These are phyloP conservation scores for Cladosporium sphaerospermum DNA, from an alignment of 2,329 filamentous ascomycete species.

Conservation along the genomic window DNA sequence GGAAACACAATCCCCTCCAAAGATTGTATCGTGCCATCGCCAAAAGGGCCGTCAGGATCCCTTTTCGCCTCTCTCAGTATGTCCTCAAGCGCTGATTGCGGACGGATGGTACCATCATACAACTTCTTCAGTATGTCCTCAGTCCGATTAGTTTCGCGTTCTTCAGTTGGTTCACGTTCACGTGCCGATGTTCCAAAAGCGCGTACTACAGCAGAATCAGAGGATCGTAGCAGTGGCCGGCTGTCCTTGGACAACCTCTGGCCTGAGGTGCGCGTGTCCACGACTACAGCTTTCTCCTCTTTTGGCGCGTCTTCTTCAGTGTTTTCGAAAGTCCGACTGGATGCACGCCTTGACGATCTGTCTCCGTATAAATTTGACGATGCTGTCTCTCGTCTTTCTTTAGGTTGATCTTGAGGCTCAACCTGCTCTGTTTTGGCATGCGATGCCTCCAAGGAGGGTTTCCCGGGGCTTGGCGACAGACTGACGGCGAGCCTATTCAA, in stretches of 20 bases:
- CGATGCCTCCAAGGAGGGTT: constrained; percentile 10
- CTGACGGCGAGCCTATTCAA: constrained; percentile 42
- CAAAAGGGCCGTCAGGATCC: constrained; percentile 29
- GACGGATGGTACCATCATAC: background rate
- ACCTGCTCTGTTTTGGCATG: background rate
- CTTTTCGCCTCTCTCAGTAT: constrained; percentile 34
- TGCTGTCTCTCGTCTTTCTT: constrained; percentile 1
- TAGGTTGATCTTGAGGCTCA: constrained; percentile 1
- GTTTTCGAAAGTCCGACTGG: background rate
- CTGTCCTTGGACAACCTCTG: background rate
- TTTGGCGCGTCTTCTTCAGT: background rate
- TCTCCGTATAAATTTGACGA: background rate
- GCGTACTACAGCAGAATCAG: background rate
- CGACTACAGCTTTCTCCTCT: background rate
- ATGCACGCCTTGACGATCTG: background rate
- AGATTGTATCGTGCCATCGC: constrained; percentile 44
- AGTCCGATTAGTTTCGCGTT: background rate
- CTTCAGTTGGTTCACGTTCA: background rate
- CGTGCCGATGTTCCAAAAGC: background rate
- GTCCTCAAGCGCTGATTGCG: constrained; percentile 33
- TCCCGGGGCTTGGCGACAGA: constrained; percentile 39
- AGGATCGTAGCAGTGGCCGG: background rate
- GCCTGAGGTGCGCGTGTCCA: too few species aligned
- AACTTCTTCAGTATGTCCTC: too few species aligned
- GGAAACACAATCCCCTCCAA: constrained; percentile 40